Percentiles rank a stretch among this genome's conserved stretches.
Evolutionary conservation across 345 rosid species (phyloP).

Genomic region (Eucalyptus curtisii): DNA sequence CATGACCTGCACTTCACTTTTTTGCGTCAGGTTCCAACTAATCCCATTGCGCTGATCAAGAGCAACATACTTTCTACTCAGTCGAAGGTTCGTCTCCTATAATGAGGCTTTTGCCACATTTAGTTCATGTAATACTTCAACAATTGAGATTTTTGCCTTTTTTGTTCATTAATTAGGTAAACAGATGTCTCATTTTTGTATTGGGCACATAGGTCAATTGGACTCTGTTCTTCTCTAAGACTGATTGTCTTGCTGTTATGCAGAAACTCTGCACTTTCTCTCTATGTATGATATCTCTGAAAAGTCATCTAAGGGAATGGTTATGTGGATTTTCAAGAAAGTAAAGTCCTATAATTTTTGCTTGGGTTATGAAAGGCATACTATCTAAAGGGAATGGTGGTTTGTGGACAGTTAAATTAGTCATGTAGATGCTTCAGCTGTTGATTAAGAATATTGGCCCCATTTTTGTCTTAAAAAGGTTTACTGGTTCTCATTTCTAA

Average conservation of each 20-base stretch:
- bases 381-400: not conserved
- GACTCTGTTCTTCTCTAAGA: not conserved
- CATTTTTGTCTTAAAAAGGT: not conserved
- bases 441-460: not conserved
- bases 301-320: not conserved
- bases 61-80: constrained; percentile 68
- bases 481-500: not conserved
- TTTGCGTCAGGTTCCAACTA: constrained; percentile 55
- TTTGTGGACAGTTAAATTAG: not conserved
- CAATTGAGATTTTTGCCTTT: not conserved
- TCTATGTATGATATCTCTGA: not conserved
- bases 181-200: not conserved
- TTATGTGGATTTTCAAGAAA: not conserved
- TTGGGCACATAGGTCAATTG: not conserved
- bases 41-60: constrained; percentile 52
- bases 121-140: not conserved
- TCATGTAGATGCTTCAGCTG: not conserved
- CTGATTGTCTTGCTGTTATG: not conserved
- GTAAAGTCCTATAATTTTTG: not conserved
- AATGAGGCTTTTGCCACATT: not conserved
- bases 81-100: constrained; percentile 56
- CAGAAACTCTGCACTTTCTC: not conserved
- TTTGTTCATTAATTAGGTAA: not conserved
- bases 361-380: not conserved
- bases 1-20: not conserved